phyloP scores from a whole-genome alignment of 2,329 filamentous ascomycete species.

The Colletotrichum sp. region DNA sequence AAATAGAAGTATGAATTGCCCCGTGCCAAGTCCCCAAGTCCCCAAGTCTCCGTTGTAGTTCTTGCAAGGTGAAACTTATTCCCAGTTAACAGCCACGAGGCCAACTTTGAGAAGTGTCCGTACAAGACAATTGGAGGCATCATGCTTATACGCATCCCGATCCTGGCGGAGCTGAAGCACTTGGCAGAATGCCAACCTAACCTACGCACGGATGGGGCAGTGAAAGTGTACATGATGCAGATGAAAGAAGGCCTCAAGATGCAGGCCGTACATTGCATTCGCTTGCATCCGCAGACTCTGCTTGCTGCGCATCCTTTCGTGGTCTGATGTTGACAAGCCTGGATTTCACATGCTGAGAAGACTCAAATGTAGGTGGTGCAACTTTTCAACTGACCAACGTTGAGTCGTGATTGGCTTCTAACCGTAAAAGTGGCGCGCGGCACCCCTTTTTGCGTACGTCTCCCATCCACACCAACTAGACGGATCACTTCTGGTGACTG shows the following conservation, averaged over 20 bases:
- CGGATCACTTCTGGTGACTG: neutral
- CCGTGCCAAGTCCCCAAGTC: neutral
- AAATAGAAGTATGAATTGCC: neutral
- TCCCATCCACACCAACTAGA: neutral
- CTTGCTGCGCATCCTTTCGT: neutral
- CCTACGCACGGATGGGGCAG: neutral
- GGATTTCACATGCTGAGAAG: constrained; percentile 7
- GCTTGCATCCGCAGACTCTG: neutral
- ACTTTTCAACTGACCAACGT: neutral
- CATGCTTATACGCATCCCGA: neutral
- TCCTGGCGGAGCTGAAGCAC: neutral
- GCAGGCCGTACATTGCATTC: neutral
- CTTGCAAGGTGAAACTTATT: neutral
- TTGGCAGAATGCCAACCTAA: neutral
- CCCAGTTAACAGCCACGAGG: neutral
- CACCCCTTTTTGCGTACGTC: neutral
- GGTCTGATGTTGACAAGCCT: neutral
- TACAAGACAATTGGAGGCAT: neutral
- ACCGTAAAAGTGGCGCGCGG: neutral
- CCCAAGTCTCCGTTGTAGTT: neutral
- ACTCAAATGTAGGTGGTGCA: neutral
- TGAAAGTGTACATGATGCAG: neutral
- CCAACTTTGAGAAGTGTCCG: neutral
- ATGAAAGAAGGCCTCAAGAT: neutral
- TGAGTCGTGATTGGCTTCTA: neutral